A percentile compares a stretch with the other conserved stretches of the same genome.
Evolutionary conservation across 108 stramenopile genomes (phyloP).

Genomic region (Bacterosira constricta): DNA sequence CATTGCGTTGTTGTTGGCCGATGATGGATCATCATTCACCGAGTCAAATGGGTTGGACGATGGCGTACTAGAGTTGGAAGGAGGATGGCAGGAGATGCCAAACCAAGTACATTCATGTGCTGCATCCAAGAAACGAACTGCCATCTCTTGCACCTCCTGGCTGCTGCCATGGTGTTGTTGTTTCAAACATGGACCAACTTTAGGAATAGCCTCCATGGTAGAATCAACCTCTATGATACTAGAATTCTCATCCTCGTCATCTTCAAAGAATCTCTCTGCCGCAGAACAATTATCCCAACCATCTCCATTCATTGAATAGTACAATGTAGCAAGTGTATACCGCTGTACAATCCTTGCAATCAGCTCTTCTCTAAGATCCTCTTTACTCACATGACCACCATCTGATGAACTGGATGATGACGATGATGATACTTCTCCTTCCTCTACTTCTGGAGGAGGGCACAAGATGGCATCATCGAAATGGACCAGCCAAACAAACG

Average conservation of each 20-base stretch:
- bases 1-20: not conserved
- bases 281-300: conserved; percentile 51
- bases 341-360: conserved; percentile 25
- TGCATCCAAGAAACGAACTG: conserved; percentile 42
- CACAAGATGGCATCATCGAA: conserved; percentile 58
- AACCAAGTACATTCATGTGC: conserved; percentile 64
- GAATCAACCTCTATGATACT: too few species aligned
- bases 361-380: too few species aligned
- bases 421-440: not conserved
- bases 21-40: conserved; percentile 1
- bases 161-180: too few species aligned
- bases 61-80: too few species aligned
- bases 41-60: too few species aligned
- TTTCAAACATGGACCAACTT: not conserved
- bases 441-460: conserved; percentile 12
- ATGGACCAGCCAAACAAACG: conserved; percentile 59
- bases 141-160: too few species aligned
- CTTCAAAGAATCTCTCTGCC: conserved; percentile 6
- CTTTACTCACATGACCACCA: too few species aligned
- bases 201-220: not conserved
- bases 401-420: not conserved
- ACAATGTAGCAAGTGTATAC: conserved; percentile 20
- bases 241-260: conserved; percentile 1
- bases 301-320: conserved; percentile 16
- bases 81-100: conserved; percentile 64